phyloP scores from a whole-genome alignment of 805 yeast genomes.

The Metschnikowia peoriensis region DNA sequence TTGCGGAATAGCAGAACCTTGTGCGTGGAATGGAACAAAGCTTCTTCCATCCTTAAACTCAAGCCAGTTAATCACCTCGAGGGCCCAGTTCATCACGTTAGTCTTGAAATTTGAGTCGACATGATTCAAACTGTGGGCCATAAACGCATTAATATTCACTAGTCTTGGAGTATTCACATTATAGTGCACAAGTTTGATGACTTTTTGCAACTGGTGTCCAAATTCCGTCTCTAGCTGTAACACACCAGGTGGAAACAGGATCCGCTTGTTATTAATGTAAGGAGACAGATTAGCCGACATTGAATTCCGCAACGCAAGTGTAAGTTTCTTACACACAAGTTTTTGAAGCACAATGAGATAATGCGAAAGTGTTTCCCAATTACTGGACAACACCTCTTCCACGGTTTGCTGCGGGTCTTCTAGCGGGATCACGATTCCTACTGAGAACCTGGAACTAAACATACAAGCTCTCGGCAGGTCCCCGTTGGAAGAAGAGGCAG shows the following conservation, averaged over 20 bases:
- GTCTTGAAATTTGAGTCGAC: constrained; percentile 27
- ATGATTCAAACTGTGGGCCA: constrained; percentile 20
- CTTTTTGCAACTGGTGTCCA: constrained; percentile 30
- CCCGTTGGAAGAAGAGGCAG: too few species aligned
- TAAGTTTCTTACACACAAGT: constrained; percentile 37
- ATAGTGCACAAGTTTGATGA: constrained; percentile 39
- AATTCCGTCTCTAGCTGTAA: constrained; percentile 48
- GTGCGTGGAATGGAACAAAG: constrained; percentile 7
- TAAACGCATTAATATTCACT: constrained; percentile 39
- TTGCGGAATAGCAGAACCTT: constrained; percentile 9
- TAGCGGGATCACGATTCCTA: constrained; percentile 50
- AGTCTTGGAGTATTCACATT: constrained; percentile 47
- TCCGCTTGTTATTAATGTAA: constrained; percentile 30
- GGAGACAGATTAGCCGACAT: constrained; percentile 18
- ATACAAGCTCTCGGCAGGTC: constrained; percentile 1
- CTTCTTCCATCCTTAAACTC: constrained; percentile 50
- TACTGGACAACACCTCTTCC: constrained; percentile 44
- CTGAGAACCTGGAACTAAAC: constrained; percentile 41
- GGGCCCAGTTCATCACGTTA: constrained; percentile 49
- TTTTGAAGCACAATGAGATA: constrained; percentile 40
- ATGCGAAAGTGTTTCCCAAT: constrained; percentile 48
- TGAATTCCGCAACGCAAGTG: constrained; percentile 22
- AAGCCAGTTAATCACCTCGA: constrained; percentile 52
- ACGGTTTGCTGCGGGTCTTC: constrained; percentile 28
- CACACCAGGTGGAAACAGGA: constrained; percentile 36